Base-by-base conservation (phyloP, 2,329 filamentous ascomycete species). In the Emmonsiellopsis sp. region DNA sequence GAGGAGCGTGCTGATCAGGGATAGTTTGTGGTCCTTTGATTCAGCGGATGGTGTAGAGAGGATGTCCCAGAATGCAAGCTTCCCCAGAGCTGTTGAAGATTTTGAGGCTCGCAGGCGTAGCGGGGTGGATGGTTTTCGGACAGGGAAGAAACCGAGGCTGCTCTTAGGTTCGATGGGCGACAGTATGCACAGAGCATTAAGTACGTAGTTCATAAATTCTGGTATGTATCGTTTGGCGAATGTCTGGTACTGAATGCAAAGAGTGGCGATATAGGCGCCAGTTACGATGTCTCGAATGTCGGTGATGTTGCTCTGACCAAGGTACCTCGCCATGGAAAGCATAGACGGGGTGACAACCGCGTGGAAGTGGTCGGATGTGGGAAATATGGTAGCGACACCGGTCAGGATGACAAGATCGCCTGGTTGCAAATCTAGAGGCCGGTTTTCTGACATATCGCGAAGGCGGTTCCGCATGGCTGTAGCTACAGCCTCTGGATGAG, bases 281-380 rank as follows among this genome's bases (percentile, higher is more conserved):
- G 78, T 84, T 3, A 82, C 80, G 56, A 88, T 80, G 60, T 93
- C 87, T 7, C 78, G 72, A 3, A 89, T 70, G 7, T 73, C 76
- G 43, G 81, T 76, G 0, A 89, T 83, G 0, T 85, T 77, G 53
- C 84, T 89, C 61, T 95, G 83, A 1, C 86, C 89, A 30, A 98
- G 78, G 70, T 87, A 96, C 52, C 89, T 83, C 10, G 81, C 81
- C 70, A 97, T 88, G n/a, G 85, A 80, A 5, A 96, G 81, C 70
- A 89, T 86, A 0, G 92, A 87, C 1, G 93, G 93, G 1, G 93
- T 98, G 41, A 89, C 86, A 37, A 97, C 89, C 62, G 93, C 86
- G 64, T 98, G 93, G 70, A 97, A 98, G 71, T 97, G 91, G 70
- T 98, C 93, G 0, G 91, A 96, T 0, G 93, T 95, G 4, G 93